Percentiles rank a stretch among this genome's conserved stretches.
Conservation (phyloP, 2,329 filamentous ascomycete genomes). For the Microdochium trichocladiopsis region DNA sequence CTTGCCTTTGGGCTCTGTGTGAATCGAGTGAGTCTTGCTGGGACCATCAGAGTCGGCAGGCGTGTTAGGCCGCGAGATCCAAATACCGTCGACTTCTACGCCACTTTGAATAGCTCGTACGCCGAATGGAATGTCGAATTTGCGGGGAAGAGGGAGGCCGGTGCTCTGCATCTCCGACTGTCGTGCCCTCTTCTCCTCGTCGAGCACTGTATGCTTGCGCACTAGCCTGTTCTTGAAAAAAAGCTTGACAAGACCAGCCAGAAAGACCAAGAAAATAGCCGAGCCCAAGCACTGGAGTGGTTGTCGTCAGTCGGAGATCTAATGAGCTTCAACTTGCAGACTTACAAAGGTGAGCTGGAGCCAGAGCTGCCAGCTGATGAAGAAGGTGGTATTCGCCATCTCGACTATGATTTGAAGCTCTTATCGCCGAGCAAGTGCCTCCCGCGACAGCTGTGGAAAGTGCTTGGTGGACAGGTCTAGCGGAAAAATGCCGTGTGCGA, state of each 20-base stretch:
- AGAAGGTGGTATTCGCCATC: slow-evolving; percentile 45
- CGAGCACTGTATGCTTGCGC: slow-evolving; percentile 53
- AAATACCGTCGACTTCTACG: slow-evolving; percentile 78
- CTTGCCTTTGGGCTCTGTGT: slow-evolving; percentile 16
- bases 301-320: too few relatives aligned
- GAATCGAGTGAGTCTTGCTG: slow-evolving; percentile 14
- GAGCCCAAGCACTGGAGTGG: slow-evolving; percentile 60
- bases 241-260: slow-evolving; percentile 61
- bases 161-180: slow-evolving; percentile 46
- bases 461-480: too few relatives aligned
- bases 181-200: slow-evolving; percentile 56
- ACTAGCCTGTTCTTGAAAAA: slow-evolving; percentile 50
- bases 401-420: background rate
- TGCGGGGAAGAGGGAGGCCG: slow-evolving; percentile 35
- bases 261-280: slow-evolving; percentile 64
- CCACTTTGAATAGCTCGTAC: slow-evolving; percentile 79
- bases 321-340: too few relatives aligned
- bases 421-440: background rate
- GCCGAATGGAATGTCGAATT: slow-evolving; percentile 73
- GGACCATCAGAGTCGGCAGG: slow-evolving; percentile 18
- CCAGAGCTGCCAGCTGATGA: slow-evolving; percentile 71
- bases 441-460: background rate
- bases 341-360: slow-evolving; percentile 86
- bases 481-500: too few relatives aligned
- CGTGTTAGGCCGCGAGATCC: slow-evolving; percentile 52